Base-by-base conservation (phyloP, 805 yeast genomes). In the Yamadazyma paraphyllophila region DNA sequence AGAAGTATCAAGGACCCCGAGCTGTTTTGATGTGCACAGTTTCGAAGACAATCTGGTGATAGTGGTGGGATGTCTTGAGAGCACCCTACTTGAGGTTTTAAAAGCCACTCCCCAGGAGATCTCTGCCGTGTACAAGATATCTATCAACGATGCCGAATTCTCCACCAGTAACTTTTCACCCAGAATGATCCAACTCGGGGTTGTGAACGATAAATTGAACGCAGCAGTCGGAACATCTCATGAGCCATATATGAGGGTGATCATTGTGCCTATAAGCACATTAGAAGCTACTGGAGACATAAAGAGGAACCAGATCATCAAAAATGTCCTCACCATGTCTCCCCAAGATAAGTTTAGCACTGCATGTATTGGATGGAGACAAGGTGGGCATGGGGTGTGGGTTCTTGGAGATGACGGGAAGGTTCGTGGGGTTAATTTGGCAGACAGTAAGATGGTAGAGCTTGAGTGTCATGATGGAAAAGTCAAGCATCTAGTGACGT, bases 151-250 rank as follows among this genome's bases (percentile, higher is more conserved):
- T 58, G 84, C 94, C 0, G 85, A 85, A 54, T 87, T 85, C 51
- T 74, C 83, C 6, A 74, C 80, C 15, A 76, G 79, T 53, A 75
- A 82, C 0, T 87, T 87, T 60, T 74, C 82, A 13, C 83, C 87
- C 11, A 71, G 78, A 72, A 53, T 17, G 6, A 46, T 51, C n/a
- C 48, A 49, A 17, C 40, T 51, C 13, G 43, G 25, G 65, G 8
- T 4, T 8, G 10, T 40, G 16, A 31, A 30, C 62, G 80, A 7
- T 49, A 69, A 0, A 54, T 67, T 69, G 0, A 51, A 71, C 17
- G 57, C 85, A 12, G 81, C 83, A 0, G 75, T 86, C 7, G 88
- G 82, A 0, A 88, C 96, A 0, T 82, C 90, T 1, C 92, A 88
- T 55, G 75, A 78, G 11, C 96, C 96, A 3, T 85, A 73, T 55